These are phyloP conservation scores for Parafenestella ontariensis DNA, from an alignment of 2,329 filamentous ascomycete species.

Conservation along the genomic window DNA sequence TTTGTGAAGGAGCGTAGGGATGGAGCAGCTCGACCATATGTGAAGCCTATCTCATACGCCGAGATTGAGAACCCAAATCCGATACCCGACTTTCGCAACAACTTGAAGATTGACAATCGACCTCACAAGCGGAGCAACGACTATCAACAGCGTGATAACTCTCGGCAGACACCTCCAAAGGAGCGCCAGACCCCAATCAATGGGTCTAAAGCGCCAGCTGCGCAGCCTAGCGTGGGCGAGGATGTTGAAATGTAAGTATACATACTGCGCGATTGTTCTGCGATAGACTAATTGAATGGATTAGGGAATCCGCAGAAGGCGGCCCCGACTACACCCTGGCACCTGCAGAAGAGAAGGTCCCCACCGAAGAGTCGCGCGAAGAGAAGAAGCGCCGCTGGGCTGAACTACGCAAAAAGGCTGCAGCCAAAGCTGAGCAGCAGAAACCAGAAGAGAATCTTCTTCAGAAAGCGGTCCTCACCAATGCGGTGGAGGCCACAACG, in stretches of 20 bases:
- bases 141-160: conserved; percentile 1
- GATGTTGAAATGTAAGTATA: conserved; percentile 29
- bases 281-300: conserved; percentile 10
- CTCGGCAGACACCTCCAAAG: conserved; percentile 10
- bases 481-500: conserved; percentile 65
- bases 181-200: conserved; percentile 10
- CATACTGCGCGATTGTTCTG: not conserved
- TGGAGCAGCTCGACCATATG: conserved; percentile 16
- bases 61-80: conserved; percentile 55
- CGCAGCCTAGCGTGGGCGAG: conserved; percentile 10
- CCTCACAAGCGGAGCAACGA: conserved; percentile 6
- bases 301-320: conserved; percentile 24
- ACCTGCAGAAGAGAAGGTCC: conserved; percentile 32
- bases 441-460: conserved; percentile 67
- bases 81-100: conserved; percentile 24
- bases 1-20: conserved; percentile 16
- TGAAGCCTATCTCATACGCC: conserved; percentile 39
- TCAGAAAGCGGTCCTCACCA: conserved; percentile 73
- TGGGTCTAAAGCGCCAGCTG: not conserved
- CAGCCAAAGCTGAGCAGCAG: conserved; percentile 51
- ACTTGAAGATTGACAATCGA: conserved; percentile 13
- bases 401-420: conserved; percentile 40
- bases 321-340: conserved; percentile 27
- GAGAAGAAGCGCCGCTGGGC: conserved; percentile 45
- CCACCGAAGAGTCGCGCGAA: conserved; percentile 41